Base-by-base conservation (phyloP, 495 filamentous ascomycete genomes). In the Amphirosellinia nigrospora region DNA sequence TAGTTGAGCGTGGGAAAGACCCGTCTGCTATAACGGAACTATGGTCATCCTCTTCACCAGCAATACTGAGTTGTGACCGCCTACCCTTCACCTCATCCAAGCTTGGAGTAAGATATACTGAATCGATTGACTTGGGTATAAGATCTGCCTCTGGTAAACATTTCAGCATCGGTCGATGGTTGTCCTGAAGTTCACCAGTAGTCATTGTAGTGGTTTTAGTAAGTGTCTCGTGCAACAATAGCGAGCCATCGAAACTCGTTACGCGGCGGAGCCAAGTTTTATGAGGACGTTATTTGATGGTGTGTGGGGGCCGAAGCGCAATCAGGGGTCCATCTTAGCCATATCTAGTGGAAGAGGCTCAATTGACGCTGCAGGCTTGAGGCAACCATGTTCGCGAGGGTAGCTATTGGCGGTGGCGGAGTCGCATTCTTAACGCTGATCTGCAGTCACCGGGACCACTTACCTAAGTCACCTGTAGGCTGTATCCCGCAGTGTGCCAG, bases 1-100 rank as follows among this genome's bases (percentile, higher is more conserved):
- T 65, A 8, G 62, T 36, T 15, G 62, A 65, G 21, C 45, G 62
- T 21, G 62, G 62, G 19, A 65, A 65, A 1, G 62, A 65, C 62
- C 28, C 45, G n/a, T 65, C 62, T 5, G 62, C 62, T 50, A 21
- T 21, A 13, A 52, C 30, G 7, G 62, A 65, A n/a, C 62, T 65
- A 36, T 65, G 45, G 45, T 52, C 62, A 52, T 65, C 43, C 26
- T 32, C 62, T 34, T 48, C 45, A 23, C 26, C 62, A n/a, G 26
- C 62, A 52, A 39, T 16, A 16, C 43, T 53, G 3, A 50, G 26
- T 10, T 50, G 41, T 34, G 62, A 50, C 32, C 62, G 62, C 3
- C 7, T 15, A 36, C 19, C 32, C 45, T 65, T 65, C 28, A 52
- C 62, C 30, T 65, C 43, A 52, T 65, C 62, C 62, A 65, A 30